Evolutionary conservation across 2,329 filamentous ascomycete species (phyloP).

Genomic region (Beauveria sp.): DNA sequence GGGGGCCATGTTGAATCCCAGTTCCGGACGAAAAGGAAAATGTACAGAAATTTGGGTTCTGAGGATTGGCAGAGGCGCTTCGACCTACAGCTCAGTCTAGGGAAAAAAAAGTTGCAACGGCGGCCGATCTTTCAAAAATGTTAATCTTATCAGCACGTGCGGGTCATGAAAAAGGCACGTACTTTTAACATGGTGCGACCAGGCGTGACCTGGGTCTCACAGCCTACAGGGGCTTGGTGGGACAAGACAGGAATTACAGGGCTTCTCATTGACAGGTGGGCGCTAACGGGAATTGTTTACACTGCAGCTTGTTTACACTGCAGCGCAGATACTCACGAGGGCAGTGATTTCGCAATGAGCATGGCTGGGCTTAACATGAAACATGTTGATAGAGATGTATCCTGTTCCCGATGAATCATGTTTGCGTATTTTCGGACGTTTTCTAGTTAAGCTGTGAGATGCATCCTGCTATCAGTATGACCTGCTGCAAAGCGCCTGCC

Average conservation of each 20-base stretch:
- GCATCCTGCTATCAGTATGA: not conserved
- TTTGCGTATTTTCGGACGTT: too few species aligned
- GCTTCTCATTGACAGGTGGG: not conserved
- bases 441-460: not conserved
- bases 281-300: not conserved
- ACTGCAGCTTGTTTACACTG: not conserved
- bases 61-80: slow-evolving; percentile 9
- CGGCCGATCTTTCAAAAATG: slow-evolving; percentile 1
- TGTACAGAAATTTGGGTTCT: not conserved
- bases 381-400: not conserved
- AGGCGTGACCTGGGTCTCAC: not conserved
- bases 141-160: slow-evolving; percentile 34
- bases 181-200: not conserved
- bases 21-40: not conserved
- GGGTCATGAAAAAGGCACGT: slow-evolving; percentile 33
- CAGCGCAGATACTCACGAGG: not conserved
- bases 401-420: not conserved
- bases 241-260: not conserved
- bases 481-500: not conserved
- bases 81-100: not conserved
- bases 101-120: not conserved
- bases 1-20: slow-evolving; percentile 21
- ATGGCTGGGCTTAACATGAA: too few species aligned
- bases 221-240: not conserved
- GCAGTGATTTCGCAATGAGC: not conserved